Evolutionary conservation across 2,329 filamentous ascomycete genomes (phyloP), one percentile per base, ranked within the genome.

Genomic region (Aspergillus pseudotamarii): DNA sequence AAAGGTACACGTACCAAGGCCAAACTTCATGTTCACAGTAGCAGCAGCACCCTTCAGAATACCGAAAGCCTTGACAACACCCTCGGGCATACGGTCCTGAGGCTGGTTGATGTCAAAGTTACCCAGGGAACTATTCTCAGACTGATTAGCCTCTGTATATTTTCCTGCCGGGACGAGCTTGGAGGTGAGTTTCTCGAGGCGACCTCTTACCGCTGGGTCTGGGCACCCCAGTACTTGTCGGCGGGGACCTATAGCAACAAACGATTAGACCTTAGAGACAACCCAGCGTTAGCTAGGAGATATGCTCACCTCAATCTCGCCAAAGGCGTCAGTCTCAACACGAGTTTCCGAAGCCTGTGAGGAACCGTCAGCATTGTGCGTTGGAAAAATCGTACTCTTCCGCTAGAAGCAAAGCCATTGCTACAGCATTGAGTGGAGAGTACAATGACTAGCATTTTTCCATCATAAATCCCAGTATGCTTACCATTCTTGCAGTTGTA

Each of bases 21-120:
- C 95, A 81, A 87, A 98, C 79, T 89, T 89, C 88, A 97, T 93
- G 84, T 99, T 99, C 68, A 98, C 95, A 9, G 90, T 92, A 55
- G 95, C 95, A 51, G 95, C 95, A 62, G 95, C 95, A 69, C 94
- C 94, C 88, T 99, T 99, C 69, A 99, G 86, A 74, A 98, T 96
- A 77, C 95, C 95, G 79, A 99, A 97, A 8, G 95, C 95, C 81
- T 89, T 90, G 75, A 98, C 85, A 72, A 99, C 91, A 53, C 94
- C 91, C 69, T 93, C 90, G 56, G 95, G 95, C 94, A 98, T 98
- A 79, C 95, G 93, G 79, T 99, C 95, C 82, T 97, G 93, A 65
- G 95, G 95, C 86, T 98, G 95, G 84, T 98, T 98, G 88, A 99
- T 98, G 80, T 91, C 91, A 87, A 99, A 99, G 86, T 99, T 99